Percentiles rank a stretch among this genome's conserved stretches.
Conservation (phyloP, 1,284 basidiomycete genomes). For the Schizopora paradoxa region DNA sequence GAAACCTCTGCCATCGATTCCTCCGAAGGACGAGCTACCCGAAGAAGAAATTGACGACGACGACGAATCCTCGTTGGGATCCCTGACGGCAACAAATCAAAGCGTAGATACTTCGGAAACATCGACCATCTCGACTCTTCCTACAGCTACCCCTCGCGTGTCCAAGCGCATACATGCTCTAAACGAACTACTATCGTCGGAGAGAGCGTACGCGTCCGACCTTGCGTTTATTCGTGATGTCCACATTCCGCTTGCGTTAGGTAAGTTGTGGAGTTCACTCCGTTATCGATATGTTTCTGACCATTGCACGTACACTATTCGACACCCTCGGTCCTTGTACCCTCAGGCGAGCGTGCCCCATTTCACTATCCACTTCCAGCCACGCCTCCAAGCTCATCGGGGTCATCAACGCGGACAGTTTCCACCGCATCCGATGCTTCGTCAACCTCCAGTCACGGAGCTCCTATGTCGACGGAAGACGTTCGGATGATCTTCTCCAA, state of each 20-base stretch:
- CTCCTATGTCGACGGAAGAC: constrained; percentile 71
- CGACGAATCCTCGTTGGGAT: neutral
- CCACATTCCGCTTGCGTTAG: constrained; percentile 73
- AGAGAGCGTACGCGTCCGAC: constrained; percentile 85
- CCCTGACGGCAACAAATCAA: neutral
- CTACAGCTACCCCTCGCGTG: constrained; percentile 22
- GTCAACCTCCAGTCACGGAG: constrained; percentile 32
- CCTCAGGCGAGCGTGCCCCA: constrained; percentile 41
- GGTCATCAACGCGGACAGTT: constrained; percentile 43
- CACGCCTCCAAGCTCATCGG: constrained; percentile 31
- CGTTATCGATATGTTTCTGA: constrained; percentile 17
- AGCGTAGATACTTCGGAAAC: constrained; percentile 10
- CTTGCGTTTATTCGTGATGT: constrained; percentile 80
- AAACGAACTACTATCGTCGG: constrained; percentile 78
- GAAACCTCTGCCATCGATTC: constrained; percentile 16
- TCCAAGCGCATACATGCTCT: constrained; percentile 82
- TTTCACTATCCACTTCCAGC: constrained; percentile 29
- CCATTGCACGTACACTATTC: neutral
- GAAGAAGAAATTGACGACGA: neutral
- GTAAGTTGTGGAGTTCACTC: constrained; percentile 34
- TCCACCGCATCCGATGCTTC: constrained; percentile 54
- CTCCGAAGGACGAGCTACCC: constrained; percentile 11
- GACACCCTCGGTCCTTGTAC: neutral
- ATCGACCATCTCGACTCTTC: constrained; percentile 17
- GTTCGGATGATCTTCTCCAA: constrained; percentile 76